Evolutionary conservation across 2,329 filamentous ascomycete genomes (phyloP), one percentile per base, ranked within the genome.

Genomic region (Alternaria sp.): DNA sequence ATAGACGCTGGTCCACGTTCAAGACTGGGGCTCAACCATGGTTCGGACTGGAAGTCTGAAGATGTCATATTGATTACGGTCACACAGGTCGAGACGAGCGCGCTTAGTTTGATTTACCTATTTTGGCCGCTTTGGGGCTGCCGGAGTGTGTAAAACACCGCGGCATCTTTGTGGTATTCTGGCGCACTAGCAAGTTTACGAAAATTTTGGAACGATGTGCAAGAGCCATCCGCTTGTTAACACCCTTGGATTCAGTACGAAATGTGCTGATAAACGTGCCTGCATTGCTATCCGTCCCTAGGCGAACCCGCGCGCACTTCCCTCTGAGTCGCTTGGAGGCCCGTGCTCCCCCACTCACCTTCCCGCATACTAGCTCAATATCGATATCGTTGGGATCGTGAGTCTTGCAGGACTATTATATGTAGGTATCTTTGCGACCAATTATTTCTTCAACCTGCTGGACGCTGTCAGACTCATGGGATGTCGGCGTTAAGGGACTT

Each of bases 1-100:
- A 61, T 72, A 58, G 67, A 58, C 51, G 47, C 45, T 56, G 30
- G 41, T 53, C 21, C 55, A 26, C 47, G n/a, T 54, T n/a, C 26
- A 50, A 6, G 25, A 20, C 37, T 14, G 21, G 37, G 28, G 26
- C 15, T 21, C 37, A 33, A 47, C 15, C 49, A 30, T 21, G 26
- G 25, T 47, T 25, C 26, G 15, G 6, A 43, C 21, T 9, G 26
- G 30, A 49, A 15, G 18, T 43, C 28, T 61, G 14, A 9, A 30
- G 46, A 28, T 25, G 26, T 10, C 20, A 14, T 28, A 18, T 30
- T 20, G 37, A 6, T 26, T 37, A 26, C 23, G 37, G 7, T 41
- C 33, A 20, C 21, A 15, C 28, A 23, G 30, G 46, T 37, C 45
- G 28, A 26, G 55, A 28, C n/a, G 44, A 45, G 50, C 15, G 12